A percentile compares a stretch with the other conserved stretches of the same genome.
phyloP scores from a whole-genome alignment of 2,329 filamentous ascomycete genomes.

The Calcarisporium arbuscula region DNA sequence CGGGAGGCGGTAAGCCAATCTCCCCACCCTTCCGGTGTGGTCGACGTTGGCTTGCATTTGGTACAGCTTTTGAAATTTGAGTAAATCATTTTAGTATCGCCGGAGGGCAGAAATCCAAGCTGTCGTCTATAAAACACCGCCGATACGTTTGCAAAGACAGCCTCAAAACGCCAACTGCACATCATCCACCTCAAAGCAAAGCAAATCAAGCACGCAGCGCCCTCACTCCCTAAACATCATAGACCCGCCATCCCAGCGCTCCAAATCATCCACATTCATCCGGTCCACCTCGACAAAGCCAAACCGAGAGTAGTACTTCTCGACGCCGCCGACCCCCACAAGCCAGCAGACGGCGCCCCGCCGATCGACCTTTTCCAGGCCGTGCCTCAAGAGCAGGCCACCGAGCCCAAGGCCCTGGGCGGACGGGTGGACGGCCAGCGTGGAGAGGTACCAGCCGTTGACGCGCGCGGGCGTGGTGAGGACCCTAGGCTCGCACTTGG shows the following conservation, averaged over 20 bases:
- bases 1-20: no score
- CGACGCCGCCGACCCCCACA: conserved; percentile 23
- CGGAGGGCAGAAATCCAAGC: no score
- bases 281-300: conserved; percentile 28
- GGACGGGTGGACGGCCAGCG: conserved; percentile 23
- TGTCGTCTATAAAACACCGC: no score
- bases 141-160: no score
- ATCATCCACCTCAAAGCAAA: no score
- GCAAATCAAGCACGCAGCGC: no score
- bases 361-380: conserved; percentile 20
- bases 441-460: conserved; percentile 29
- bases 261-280: conserved; percentile 28
- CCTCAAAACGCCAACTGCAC: no score
- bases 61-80: no score
- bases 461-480: conserved; percentile 21
- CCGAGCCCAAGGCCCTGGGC: conserved; percentile 26
- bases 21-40: no score
- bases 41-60: no score
- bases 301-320: conserved; percentile 24
- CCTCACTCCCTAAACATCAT: conserved; percentile 30
- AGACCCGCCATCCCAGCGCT: conserved; percentile 27
- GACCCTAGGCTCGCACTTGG: conserved; percentile 16
- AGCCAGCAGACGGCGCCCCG: conserved; percentile 25
- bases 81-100: no score
- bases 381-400: conserved; percentile 22